A percentile compares a stretch with the other conserved stretches of the same genome.
Evolutionary conservation across 805 yeast genomes (phyloP).

Genomic region (Cyberlindnera americana): DNA sequence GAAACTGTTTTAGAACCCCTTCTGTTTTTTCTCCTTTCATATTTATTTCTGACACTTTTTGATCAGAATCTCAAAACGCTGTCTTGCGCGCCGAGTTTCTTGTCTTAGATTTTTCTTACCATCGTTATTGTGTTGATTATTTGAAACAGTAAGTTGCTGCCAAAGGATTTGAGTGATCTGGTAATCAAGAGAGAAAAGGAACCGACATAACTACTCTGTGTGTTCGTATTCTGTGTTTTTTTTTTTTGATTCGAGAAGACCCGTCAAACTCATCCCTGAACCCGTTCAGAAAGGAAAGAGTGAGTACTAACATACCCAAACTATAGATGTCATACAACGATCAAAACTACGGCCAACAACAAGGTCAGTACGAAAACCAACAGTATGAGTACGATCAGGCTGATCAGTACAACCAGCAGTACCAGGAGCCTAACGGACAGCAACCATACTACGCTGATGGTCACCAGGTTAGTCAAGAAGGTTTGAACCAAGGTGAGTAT

Average conservation of each 20-base stretch:
- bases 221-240: too few species aligned
- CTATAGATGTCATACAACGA: slow-evolving; percentile 18
- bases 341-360: slow-evolving; percentile 13
- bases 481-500: slow-evolving; percentile 27
- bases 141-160: too few species aligned
- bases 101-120: too few species aligned
- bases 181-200: too few species aligned
- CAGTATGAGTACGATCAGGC: slow-evolving; percentile 27
- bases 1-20: not conserved
- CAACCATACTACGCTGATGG: slow-evolving; percentile 40
- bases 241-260: too few species aligned
- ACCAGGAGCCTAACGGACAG: slow-evolving; percentile 35
- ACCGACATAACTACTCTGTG: too few species aligned
- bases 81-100: too few species aligned
- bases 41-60: not conserved
- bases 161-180: too few species aligned
- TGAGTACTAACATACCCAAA: not conserved
- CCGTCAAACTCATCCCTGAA: too few species aligned
- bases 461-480: slow-evolving; percentile 31
- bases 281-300: too few species aligned
- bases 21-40: not conserved
- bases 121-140: too few species aligned
- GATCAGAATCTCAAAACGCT: too few species aligned
- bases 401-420: slow-evolving; percentile 37
- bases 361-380: slow-evolving; percentile 6